Evolutionary conservation across 2,329 filamentous ascomycete species (phyloP).

Genomic region (Didymella keratinophila): DNA sequence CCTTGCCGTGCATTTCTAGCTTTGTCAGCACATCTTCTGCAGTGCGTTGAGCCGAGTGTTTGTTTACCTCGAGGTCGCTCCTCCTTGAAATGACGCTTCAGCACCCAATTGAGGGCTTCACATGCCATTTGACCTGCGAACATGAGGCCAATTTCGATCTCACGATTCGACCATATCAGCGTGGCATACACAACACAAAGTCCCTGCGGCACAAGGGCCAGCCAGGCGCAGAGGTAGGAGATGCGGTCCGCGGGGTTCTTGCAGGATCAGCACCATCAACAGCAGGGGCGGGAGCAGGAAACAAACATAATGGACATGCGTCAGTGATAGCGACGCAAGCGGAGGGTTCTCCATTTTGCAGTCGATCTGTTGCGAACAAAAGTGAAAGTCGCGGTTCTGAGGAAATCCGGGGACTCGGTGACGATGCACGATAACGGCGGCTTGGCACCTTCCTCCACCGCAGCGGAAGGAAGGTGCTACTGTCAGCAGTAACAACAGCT

Average conservation of each 20-base stretch:
- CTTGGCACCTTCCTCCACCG: constrained; percentile 3
- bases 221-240: constrained; percentile 89
- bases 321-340: constrained; percentile 89
- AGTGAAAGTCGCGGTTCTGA: background rate
- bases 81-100: constrained; percentile 93
- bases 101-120: constrained; percentile 85
- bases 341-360: constrained; percentile 60
- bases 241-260: constrained; percentile 86
- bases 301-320: constrained; percentile 92
- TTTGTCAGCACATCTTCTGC: constrained; percentile 15
- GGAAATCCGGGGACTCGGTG: background rate
- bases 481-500: constrained; percentile 1
- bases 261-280: constrained; percentile 28
- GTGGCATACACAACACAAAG: constrained; percentile 90
- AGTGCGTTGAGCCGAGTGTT: background rate
- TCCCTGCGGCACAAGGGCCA: constrained; percentile 91
- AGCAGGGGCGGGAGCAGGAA: constrained; percentile 1
- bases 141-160: constrained; percentile 87
- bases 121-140: constrained; percentile 91
- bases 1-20: constrained; percentile 78
- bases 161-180: constrained; percentile 88
- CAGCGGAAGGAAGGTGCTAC: background rate
- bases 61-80: constrained; percentile 79
- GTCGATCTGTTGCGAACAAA: background rate
- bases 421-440: constrained; percentile 3